A percentile compares a stretch with the other conserved stretches of the same genome.
phyloP scores from a whole-genome alignment of 306 rosid species.

The Dryas drummondii region DNA sequence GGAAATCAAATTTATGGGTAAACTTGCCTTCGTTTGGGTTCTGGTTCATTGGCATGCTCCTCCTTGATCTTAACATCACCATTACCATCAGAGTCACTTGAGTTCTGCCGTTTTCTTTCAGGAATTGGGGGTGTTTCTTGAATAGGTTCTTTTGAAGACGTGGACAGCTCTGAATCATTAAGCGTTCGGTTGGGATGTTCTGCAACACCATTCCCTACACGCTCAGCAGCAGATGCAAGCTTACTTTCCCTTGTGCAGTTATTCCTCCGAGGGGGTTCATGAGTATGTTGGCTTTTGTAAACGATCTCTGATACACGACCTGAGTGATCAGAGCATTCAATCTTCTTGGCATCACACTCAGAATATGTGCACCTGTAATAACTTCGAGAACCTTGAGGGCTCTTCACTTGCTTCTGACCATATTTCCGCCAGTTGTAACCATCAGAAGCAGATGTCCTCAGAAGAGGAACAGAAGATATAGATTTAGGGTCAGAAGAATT shows the following conservation, averaged over 20 bases:
- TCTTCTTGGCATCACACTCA: conserved; percentile 77
- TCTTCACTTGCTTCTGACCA: conserved; percentile 99
- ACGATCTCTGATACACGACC: conserved; percentile 64
- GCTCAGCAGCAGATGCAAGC: conserved; percentile 39
- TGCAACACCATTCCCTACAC: conserved; percentile 37
- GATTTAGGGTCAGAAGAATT: conserved; percentile 45
- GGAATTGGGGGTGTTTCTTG: conserved; percentile 41
- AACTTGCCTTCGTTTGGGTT: conserved; percentile 71
- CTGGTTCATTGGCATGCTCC: conserved; percentile 58
- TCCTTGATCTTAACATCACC: conserved; percentile 54
- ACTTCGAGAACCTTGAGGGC: conserved; percentile 91
- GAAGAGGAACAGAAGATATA: conserved; percentile 43
- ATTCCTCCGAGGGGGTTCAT: conserved; percentile 71
- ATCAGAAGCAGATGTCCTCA: conserved; percentile 68
- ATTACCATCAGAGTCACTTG: conserved; percentile 45
- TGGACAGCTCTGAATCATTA: conserved; percentile 54
- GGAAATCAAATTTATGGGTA: conserved; percentile 21
- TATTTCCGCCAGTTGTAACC: conserved; percentile 98
- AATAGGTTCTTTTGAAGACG: conserved; percentile 49
- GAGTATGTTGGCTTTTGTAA: conserved; percentile 77
- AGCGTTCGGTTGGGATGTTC: conserved; percentile 39
- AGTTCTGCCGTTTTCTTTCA: conserved; percentile 55
- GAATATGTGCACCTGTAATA: conserved; percentile 82
- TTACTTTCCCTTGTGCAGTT: conserved; percentile 51
- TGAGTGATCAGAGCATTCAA: conserved; percentile 71